Percentiles rank a stretch among this genome's conserved stretches.
Evolutionary conservation across 345 rosid species (phyloP).

Genomic region (Citrus sp.): DNA sequence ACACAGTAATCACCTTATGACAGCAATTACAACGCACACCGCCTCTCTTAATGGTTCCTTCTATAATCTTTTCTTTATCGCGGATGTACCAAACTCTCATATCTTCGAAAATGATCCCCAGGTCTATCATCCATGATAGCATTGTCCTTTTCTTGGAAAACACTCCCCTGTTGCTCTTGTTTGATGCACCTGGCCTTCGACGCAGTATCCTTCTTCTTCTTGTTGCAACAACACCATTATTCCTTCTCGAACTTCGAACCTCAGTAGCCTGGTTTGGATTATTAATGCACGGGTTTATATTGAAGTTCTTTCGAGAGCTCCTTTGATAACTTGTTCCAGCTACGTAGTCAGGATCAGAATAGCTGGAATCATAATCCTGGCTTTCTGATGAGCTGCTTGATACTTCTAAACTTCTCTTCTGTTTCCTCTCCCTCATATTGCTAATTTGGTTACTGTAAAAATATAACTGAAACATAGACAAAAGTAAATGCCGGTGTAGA

Average conservation of each 20-base stretch:
- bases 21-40: slow-evolving; percentile 27
- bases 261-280: not conserved
- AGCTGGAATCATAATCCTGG: not conserved
- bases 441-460: not conserved
- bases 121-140: slow-evolving; percentile 22
- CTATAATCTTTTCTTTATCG: not conserved
- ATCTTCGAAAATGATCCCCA: not conserved
- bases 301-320: not conserved
- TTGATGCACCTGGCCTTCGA: not conserved
- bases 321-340: not conserved
- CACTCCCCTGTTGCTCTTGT: not conserved
- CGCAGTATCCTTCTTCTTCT: not conserved
- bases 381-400: not conserved
- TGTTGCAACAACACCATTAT: not conserved
- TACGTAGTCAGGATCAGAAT: slow-evolving; percentile 11
- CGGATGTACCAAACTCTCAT: not conserved
- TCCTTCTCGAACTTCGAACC: not conserved
- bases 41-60: slow-evolving; percentile 6
- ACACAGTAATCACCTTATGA: not conserved
- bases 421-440: not conserved
- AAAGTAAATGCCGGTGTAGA: not conserved
- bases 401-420: not conserved
- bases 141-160: not conserved
- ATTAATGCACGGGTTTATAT: not conserved
- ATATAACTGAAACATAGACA: not conserved